A percentile compares a stretch with the other conserved stretches of the same genome.
These are phyloP conservation scores for Dryas drummondii DNA, from an alignment of 306 rosid genomes.

Conservation along the genomic window DNA sequence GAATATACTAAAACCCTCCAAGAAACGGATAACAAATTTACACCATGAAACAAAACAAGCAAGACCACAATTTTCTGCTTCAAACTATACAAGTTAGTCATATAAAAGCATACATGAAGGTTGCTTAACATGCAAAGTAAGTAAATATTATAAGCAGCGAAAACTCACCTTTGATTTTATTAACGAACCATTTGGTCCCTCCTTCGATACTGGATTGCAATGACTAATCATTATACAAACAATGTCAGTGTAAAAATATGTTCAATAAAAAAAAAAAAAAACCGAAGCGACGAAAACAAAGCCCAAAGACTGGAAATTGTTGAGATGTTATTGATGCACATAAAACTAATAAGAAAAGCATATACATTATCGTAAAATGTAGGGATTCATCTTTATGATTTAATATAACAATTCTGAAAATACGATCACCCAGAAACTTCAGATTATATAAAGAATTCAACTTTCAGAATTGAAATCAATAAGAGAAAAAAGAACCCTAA, in stretches of 20 bases:
- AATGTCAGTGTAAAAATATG: constrained; percentile 27
- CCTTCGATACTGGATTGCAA: constrained; percentile 64
- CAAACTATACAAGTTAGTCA: neutral
- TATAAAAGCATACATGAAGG: neutral
- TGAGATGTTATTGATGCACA: too few relatives aligned
- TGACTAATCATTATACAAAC: constrained; percentile 45
- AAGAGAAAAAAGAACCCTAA: neutral
- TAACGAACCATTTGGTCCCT: constrained; percentile 83
- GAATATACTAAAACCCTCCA: too few relatives aligned
- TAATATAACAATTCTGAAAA: neutral
- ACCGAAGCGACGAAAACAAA: neutral
- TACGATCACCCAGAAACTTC: neutral
- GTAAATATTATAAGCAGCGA: neutral
- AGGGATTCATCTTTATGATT: too few relatives aligned
- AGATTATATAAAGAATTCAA: neutral
- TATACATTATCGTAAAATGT: too few relatives aligned
- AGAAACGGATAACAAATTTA: too few relatives aligned
- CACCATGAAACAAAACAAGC: neutral
- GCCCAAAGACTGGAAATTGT: neutral
- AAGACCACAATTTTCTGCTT: neutral
- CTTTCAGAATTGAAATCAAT: neutral
- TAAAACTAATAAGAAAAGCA: too few relatives aligned
- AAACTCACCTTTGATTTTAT: constrained; percentile 75
- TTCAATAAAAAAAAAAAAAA: neutral
- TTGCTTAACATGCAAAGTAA: constrained; percentile 7